Base-by-base conservation (phyloP, 768 basidiomycete genomes). In the Neoboletus brunneissimus region DNA sequence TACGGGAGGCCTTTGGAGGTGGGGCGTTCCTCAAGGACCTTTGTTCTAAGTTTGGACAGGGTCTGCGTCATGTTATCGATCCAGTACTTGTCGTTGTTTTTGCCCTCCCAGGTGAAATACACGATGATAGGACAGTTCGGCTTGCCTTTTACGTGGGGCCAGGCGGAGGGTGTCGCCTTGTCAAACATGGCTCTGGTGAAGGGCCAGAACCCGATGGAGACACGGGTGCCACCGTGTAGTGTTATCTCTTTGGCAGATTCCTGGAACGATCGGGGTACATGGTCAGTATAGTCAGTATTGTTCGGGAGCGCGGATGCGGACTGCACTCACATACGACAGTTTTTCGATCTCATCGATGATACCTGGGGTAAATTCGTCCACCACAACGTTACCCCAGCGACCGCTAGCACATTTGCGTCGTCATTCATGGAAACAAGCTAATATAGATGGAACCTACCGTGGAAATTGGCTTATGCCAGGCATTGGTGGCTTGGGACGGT, bases 351-450 rank as follows among this genome's bases (percentile, higher is more conserved):
- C 27, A 27, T 27, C 27, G 27, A 27, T 27, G 27, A 27, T 27
- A 27, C 27, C 34, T 42, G 25, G 29, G 29, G 54, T 64, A 38
- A 51, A 64, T n/a, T 62, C 34, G 27, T 61, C 53, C 31, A 57
- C 59, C 53, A 61, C 46, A 2, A 64, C 60, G 3, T 55, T 64
- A 1, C 63, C 63, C 58, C 63, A 64, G 12, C 60, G 61, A 27
- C 61, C 61, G 22, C 60, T 61, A 31, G n/a, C 18, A n/a, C 11
- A 31, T 7, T 35, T 18, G 10, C 11, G 42, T 35, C 5, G 23
- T 49, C 43, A 32, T 23, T 23, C 20, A 12, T 20, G 29, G 15
- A n/a, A 25, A 41, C n/a, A 16, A 41, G 45, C 7, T 34, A 20
- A 1, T 13, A 3, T 3, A 12, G 16, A 25, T 9, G 8, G 22